Percentiles rank a stretch among this genome's conserved stretches.
These are phyloP conservation scores for Blastobotrys illinoisensis DNA, from an alignment of 1,139 yeast species.

Conservation along the genomic window DNA sequence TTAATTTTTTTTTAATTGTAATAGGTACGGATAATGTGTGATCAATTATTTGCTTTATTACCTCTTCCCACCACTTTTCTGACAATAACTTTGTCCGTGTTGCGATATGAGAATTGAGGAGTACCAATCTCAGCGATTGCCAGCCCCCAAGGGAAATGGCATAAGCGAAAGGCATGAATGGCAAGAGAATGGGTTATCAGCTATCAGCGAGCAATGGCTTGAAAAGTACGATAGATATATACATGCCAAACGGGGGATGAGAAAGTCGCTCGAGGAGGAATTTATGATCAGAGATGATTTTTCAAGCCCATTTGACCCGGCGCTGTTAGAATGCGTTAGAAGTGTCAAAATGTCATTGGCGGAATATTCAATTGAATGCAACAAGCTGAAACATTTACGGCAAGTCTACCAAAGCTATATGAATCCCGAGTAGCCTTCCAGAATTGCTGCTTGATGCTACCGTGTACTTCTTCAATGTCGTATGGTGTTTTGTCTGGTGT, in stretches of 20 bases:
- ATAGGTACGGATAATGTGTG: background rate
- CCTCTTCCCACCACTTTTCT: too few species aligned
- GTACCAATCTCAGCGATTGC: background rate
- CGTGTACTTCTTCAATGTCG: too few species aligned
- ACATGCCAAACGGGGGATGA: background rate
- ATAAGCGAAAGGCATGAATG: too few species aligned
- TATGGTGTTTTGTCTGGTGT: too few species aligned
- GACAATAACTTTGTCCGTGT: background rate
- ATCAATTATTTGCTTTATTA: too few species aligned
- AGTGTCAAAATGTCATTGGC: background rate
- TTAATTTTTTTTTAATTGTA: conserved; percentile 6
- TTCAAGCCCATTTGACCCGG: background rate
- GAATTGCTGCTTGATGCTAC: too few species aligned
- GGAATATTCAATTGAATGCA: background rate
- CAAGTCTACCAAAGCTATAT: background rate
- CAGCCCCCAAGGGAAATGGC: background rate
- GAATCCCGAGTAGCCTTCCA: too few species aligned
- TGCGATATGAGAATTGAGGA: background rate
- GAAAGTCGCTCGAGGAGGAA: background rate
- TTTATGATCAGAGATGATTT: background rate
- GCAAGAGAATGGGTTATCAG: background rate
- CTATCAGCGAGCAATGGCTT: background rate
- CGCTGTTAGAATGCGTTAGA: background rate
- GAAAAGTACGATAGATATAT: background rate
- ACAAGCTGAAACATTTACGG: background rate